Base-by-base conservation (phyloP, 2,329 filamentous ascomycete genomes). In the Geosmithia flava region DNA sequence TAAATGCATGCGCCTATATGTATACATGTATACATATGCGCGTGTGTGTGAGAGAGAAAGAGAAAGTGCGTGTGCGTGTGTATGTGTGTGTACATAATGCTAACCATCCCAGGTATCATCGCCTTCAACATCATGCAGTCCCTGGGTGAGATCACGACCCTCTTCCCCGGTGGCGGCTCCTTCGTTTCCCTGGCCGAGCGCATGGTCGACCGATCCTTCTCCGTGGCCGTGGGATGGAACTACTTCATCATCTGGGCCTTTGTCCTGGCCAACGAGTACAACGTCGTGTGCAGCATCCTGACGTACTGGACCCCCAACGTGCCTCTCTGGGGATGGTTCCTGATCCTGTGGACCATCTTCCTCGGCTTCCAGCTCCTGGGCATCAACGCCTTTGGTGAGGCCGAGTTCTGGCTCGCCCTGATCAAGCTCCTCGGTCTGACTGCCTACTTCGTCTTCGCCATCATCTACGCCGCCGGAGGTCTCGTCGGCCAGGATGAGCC, bases 391-490 rank as follows among this genome's bases (percentile, higher is more conserved):
- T 90, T 88, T 59, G 85, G 85, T 15, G 85, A 90, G 59, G 79
- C 83, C 10, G 86, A 91, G 58, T 88, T 89, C 58, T 89, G 84
- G 83, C 75, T 89, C 49, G 81, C 84, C 1, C 71, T 83, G 16
- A 65, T 88, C 58, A 90, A 90, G 59, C 73, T 89, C 5, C 60
- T 81, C 3, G 82, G 83, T 1, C 67, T 89, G 1, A 66, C 84
- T 2, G 83, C 83, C 1, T 87, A 84, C 62, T 85, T 86, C 61
- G 68, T 89, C 53, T 87, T 88, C 56, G 76, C 82, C 46, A 83
- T 87, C 50, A 68, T 87, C 50, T 85, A 87, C 54, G 79, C 81
- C 1, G 73, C 81, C 1, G 84, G 80, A 2, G 83, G 83, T n/a
- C 61, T 83, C 11, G 65, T 74, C 10, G 81, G 82, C 7, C 66